Evolutionary conservation across 768 basidiomycete species (phyloP), one percentile per base, ranked within the genome.

Genomic region (Sarcodon aspratus): DNA sequence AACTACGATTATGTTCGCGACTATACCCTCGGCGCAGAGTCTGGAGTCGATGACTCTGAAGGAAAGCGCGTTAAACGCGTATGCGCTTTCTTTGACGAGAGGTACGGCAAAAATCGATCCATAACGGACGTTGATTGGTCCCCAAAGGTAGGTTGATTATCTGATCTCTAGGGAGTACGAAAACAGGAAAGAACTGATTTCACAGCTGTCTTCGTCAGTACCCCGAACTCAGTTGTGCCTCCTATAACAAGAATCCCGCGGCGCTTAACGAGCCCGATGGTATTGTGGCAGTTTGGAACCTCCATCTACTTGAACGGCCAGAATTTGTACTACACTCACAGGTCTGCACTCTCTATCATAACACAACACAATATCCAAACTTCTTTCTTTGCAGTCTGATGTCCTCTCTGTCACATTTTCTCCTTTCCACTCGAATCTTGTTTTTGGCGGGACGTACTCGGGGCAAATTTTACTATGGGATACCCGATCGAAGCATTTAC

Each of bases 261-360:
- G 88, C 92, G 0, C 64, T 92, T 43, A 94, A 96, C 56, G 96
- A 98, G 61, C 95, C 96, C 0, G 94, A 97, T 55, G 96, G 96
- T 8, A 84, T 98, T 47, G 96, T 95, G 21, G 89, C 90, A 2
- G 85, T 99, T 4, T 99, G 96, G 96, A 98, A 98, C 63, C 69
- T 96, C 34, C 96, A 98, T 62, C 69, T 98, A 4, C 72, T 93
- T 1, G 96, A 97, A 61, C 78, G 95, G 53, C 94, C 96, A 27
- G 96, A 99, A 62, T 99, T 97, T 54, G 79, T 98, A 48, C 98
- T 99, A 67, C 96, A 99, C 62, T 93, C 96, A 2, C 96, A 96
- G 72, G 95, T 96, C 50, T 45, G 80, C 66, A 47, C 53, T 35
- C 40, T 43, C 34, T 53, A n/a, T 48, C 17, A 9, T 36, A 37